Conservation (phyloP, 495 filamentous ascomycete species). For the Xylaria curta region DNA sequence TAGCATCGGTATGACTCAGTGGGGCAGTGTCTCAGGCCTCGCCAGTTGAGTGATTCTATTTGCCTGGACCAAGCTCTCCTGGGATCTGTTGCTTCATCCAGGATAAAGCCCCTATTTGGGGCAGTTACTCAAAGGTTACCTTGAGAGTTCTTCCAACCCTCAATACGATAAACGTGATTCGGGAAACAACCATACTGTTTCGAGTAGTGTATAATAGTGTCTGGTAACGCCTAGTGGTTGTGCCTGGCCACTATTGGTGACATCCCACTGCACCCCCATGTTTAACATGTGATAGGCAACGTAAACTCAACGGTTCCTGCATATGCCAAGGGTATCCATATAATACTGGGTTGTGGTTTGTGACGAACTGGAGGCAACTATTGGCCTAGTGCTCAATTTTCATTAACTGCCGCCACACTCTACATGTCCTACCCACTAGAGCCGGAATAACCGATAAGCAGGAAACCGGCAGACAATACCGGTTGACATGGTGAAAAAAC, state of each 20-base stretch:
- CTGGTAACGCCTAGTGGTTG: conserved; percentile 9
- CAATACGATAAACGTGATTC: conserved; percentile 25
- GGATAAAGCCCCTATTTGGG: conserved; percentile 15
- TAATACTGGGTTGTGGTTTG: neutral
- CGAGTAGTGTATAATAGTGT: conserved; percentile 19
- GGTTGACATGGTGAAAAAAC: conserved; percentile 19
- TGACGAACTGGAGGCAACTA: conserved; percentile 6
- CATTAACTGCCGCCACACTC: neutral
- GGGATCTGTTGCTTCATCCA: too few species aligned
- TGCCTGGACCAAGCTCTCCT: conserved; percentile 19
- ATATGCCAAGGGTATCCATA: conserved; percentile 13
- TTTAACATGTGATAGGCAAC: conserved; percentile 35
- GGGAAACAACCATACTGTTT: conserved; percentile 30
- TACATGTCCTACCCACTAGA: conserved; percentile 2
- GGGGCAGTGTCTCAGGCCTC: conserved; percentile 34
- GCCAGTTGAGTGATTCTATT: conserved; percentile 27
- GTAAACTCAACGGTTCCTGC: conserved; percentile 31
- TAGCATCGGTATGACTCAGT: conserved; percentile 38
- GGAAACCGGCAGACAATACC: conserved; percentile 8
- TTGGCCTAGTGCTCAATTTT: conserved; percentile 12
- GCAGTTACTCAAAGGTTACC: conserved; percentile 22
- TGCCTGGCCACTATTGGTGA: conserved; percentile 26
- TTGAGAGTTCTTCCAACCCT: neutral
- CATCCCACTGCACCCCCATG: conserved; percentile 34
- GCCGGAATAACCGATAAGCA: conserved; percentile 8